Conservation (phyloP, 306 rosid genomes). For the Prunus salicina region DNA sequence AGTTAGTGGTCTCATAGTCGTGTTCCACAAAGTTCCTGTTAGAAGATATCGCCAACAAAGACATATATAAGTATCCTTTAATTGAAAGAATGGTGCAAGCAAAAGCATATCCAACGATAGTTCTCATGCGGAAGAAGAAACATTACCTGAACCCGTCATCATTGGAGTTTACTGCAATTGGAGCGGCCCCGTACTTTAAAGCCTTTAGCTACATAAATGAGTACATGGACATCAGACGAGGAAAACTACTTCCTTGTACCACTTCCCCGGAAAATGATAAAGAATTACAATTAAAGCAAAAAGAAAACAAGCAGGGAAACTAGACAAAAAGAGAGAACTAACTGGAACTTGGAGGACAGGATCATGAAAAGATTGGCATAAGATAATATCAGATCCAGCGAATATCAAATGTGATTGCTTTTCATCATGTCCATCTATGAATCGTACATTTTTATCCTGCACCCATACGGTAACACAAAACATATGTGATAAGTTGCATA, state of each 20-base stretch:
- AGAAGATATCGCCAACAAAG: slow-evolving; percentile 9
- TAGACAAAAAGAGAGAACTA: slow-evolving; percentile 25
- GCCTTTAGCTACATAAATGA: slow-evolving; percentile 61
- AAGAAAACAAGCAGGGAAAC: too few species aligned
- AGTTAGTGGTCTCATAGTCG: slow-evolving; percentile 45
- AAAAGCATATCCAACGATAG: background rate
- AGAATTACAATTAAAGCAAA: background rate
- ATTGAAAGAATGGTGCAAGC: background rate
- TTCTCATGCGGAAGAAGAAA: background rate
- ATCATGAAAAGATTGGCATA: slow-evolving; percentile 73
- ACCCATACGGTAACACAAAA: slow-evolving; percentile 18
- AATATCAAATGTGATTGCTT: slow-evolving; percentile 54
- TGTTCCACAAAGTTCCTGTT: slow-evolving; percentile 45
- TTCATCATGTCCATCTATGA: slow-evolving; percentile 48
- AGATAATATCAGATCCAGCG: slow-evolving; percentile 77
- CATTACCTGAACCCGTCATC: slow-evolving; percentile 45
- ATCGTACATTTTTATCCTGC: slow-evolving; percentile 52
- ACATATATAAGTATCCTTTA: slow-evolving; percentile 4
- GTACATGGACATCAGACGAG: background rate
- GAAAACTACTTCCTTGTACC: background rate
- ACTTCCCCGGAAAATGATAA: background rate
- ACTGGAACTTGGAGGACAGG: slow-evolving; percentile 67
- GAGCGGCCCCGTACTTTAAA: slow-evolving; percentile 82
- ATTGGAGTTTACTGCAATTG: slow-evolving; percentile 41
- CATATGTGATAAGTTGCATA: background rate